Evolutionary conservation across 768 basidiomycete genomes (phyloP).

Genomic region (Naematelia aurantialba): DNA sequence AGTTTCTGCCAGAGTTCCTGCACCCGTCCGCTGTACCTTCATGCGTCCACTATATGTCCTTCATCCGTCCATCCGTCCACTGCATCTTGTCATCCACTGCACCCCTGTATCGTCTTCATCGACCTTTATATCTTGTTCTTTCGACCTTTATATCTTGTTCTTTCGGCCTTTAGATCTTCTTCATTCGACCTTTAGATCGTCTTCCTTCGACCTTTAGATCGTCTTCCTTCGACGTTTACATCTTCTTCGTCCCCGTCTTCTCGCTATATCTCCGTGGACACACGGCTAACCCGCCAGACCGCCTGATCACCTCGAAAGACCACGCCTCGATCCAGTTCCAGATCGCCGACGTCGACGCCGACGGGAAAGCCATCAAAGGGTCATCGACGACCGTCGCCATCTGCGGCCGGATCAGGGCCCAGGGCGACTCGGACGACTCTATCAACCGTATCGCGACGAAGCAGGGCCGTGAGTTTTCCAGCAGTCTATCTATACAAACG

Average conservation of each 20-base stretch:
- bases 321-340: slow-evolving; percentile 97
- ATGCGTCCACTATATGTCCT: too few relatives aligned
- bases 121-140: too few relatives aligned
- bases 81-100: too few relatives aligned
- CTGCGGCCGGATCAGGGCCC: slow-evolving; percentile 86
- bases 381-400: slow-evolving; percentile 79
- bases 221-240: too few relatives aligned
- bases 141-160: too few relatives aligned
- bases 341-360: slow-evolving; percentile 83
- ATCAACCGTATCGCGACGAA: slow-evolving; percentile 93
- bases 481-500: slow-evolving; percentile 4
- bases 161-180: too few relatives aligned
- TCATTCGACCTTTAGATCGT: too few relatives aligned
- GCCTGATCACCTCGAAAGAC: slow-evolving; percentile 97
- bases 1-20: too few relatives aligned
- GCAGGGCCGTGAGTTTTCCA: slow-evolving; percentile 75
- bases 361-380: slow-evolving; percentile 58
- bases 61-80: too few relatives aligned
- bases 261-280: not conserved
- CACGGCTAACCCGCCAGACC: slow-evolving; percentile 61
- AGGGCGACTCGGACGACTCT: slow-evolving; percentile 94
- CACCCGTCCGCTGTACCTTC: too few relatives aligned
- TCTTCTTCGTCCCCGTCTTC: not conserved
- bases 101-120: too few relatives aligned
- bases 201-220: too few relatives aligned